Evolutionary conservation across 257 asterid genomes (phyloP).

Genomic region (Solanum etuberosum): DNA sequence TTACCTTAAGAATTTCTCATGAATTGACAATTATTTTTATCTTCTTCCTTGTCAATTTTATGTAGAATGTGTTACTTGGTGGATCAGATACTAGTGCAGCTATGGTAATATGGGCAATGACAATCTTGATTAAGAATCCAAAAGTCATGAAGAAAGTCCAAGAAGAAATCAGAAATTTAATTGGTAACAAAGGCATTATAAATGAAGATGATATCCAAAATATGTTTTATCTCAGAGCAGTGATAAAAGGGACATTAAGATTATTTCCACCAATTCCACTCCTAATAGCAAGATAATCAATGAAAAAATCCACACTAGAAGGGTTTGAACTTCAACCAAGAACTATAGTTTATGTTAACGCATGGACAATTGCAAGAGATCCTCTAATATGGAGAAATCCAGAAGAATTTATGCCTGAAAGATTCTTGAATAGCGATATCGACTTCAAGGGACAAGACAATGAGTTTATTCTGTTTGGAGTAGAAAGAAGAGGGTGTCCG

Average conservation of each 20-base stretch:
- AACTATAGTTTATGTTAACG: not conserved
- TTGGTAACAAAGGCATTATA: not conserved
- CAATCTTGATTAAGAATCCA: not conserved
- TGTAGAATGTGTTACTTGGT: not conserved
- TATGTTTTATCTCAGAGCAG: not conserved
- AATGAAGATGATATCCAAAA: not conserved
- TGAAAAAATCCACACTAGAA: not conserved
- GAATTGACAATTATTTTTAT: not conserved
- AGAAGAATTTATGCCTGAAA: not conserved
- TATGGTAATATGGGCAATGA: not conserved
- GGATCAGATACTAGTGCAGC: not conserved
- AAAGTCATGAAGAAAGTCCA: not conserved
- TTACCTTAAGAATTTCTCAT: not conserved
- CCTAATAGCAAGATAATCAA: not conserved
- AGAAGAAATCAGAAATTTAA: not conserved
- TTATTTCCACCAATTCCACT: not conserved
- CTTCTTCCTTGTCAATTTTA: not conserved
- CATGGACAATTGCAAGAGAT: not conserved
- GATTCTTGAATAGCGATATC: not conserved
- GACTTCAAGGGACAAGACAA: not conserved
- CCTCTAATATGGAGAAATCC: not conserved
- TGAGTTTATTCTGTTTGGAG: not conserved
- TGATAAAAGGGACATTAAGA: not conserved
- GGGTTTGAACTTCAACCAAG: not conserved
- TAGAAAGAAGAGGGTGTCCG: not conserved